These are phyloP conservation scores for Agarophyton chilense DNA, from an alignment of 23 red algal species.

Conservation along the genomic window DNA sequence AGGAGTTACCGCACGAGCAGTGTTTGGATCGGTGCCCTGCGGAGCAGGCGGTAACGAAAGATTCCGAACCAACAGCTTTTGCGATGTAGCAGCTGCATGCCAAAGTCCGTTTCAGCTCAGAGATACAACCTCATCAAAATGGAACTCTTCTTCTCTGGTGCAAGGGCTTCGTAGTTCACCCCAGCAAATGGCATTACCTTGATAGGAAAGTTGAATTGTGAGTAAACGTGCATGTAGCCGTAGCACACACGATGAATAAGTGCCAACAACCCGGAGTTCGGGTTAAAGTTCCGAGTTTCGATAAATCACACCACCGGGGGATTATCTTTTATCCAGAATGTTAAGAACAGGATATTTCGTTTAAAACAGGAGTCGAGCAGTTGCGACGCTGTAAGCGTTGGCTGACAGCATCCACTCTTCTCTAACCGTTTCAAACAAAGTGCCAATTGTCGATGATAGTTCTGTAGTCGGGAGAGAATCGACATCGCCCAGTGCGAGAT, in stretches of 20 bases:
- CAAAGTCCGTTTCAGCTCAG: background rate
- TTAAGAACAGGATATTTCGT: no score
- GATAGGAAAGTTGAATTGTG: background rate
- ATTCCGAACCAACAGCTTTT: background rate
- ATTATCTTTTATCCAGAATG: no score
- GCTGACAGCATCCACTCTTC: background rate
- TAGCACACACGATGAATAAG: background rate
- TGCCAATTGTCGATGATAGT: background rate
- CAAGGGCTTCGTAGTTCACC: background rate
- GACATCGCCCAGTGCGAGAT: background rate
- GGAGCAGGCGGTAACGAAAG: background rate
- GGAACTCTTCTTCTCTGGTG: conserved; percentile 1
- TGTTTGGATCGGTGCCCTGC: background rate
- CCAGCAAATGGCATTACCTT: background rate
- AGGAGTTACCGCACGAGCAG: background rate
- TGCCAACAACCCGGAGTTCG: no score
- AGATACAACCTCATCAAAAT: background rate
- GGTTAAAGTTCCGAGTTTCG: no score
- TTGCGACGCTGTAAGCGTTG: background rate
- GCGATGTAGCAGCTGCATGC: no score
- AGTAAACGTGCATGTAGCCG: background rate
- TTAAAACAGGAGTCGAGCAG: no score
- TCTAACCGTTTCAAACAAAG: background rate
- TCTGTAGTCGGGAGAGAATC: background rate
- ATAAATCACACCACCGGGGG: no score